Conservation (phyloP, 441 rosid genomes). For the Syzygium malaccense region DNA sequence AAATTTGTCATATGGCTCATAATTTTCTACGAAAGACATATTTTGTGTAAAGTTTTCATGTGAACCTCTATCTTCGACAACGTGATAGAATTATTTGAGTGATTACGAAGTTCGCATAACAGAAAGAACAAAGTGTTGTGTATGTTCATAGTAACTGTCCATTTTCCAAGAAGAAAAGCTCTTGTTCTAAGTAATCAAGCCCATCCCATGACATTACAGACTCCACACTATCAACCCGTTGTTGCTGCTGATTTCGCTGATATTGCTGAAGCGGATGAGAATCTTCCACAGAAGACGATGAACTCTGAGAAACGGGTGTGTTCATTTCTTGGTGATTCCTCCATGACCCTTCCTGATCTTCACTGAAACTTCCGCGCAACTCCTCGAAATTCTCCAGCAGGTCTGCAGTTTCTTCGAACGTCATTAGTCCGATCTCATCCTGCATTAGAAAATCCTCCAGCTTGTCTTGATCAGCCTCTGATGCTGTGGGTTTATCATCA, state of each 20-base stretch:
- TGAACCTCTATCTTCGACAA: not conserved
- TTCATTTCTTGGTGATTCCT: not conserved
- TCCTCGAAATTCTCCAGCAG: not conserved
- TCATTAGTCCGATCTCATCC: not conserved
- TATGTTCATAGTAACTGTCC: not conserved
- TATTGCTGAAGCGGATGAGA: not conserved
- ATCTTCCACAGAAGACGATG: not conserved
- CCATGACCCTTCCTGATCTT: not conserved
- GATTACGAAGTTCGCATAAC: not conserved
- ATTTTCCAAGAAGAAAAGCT: slow-evolving; percentile 25
- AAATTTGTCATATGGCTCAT: too few species aligned
- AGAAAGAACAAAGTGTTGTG: not conserved
- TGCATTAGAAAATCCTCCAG: not conserved
- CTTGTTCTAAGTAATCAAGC: slow-evolving; percentile 34
- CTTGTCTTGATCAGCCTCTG: not conserved
- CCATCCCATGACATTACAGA: slow-evolving; percentile 52
- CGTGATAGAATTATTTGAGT: not conserved
- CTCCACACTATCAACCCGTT: slow-evolving; percentile 42
- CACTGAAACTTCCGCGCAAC: not conserved
- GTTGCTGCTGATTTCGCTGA: not conserved
- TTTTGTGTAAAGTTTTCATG: too few species aligned
- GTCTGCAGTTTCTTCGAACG: not conserved
- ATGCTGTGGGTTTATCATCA: not conserved
- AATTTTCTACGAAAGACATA: too few species aligned
- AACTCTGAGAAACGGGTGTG: not conserved